Base-by-base conservation (phyloP, 106 monocot species). In the Acorus calamus region DNA sequence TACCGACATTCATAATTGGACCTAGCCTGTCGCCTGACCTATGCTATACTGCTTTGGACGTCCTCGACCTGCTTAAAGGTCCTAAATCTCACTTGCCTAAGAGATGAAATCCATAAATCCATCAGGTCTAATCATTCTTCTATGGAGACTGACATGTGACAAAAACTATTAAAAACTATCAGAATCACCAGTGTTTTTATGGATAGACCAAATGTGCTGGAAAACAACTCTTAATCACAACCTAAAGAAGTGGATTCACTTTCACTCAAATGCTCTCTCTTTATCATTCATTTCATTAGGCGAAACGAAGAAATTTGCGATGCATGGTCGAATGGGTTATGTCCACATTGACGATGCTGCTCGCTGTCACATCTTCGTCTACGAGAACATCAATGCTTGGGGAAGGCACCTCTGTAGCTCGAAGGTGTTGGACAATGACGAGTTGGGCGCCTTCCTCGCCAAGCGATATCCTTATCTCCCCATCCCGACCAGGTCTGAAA, bases 341-440 rank as follows among this genome's bases (percentile, higher is more conserved):
- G 84, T 87, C 53, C 89, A 87, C 75, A 84, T 94, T 14, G 89
- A 89, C 60, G 94, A 94, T 53, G 94, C 84, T 46, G 89, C 86
- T 14, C 58, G 77, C 11, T 84, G 89, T 79, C 94, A 89, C 69
- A 76, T 94, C 43, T 58, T 84, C n/a, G 84, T 84, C 47, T 94
- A 84, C 63, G 94, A 94, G 57, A 66, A 77, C 54, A 47, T 14
- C 13, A 55, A 55, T 58, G 94, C 89, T 28, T 43, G 66, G 8
- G 94, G 89, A 8, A 84, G 94, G 52, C 89, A 86, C 56, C 57
- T 94, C 45, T 94, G 94, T 70, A 94, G 79, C 73, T 81, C 89
- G 8, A 14, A 52, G 4, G 86, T 89, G 10, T 70, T 94, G 43
- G 83, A 89, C 45, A 80, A 66, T 66, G 55, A 76, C 64, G 86